Conservation (phyloP, 2,329 filamentous ascomycete genomes). For the Phyllosticta citribraziliensis region DNA sequence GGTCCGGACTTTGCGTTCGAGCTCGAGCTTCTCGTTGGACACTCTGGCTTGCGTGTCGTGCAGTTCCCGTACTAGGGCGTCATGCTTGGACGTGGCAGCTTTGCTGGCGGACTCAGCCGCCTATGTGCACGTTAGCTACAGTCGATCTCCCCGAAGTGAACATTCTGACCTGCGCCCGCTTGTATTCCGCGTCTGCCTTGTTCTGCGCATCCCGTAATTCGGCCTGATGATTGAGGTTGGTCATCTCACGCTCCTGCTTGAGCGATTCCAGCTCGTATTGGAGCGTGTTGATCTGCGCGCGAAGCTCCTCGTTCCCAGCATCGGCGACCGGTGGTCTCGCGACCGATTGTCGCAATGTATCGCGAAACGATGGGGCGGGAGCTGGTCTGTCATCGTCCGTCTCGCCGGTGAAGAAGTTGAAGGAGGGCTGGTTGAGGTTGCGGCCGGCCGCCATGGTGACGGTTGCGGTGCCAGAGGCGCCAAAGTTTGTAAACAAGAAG, state of each 20-base stretch:
- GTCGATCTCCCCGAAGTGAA: background rate
- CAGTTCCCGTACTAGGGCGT: conserved; percentile 44
- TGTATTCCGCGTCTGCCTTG: conserved; percentile 78
- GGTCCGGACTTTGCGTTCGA: conserved; percentile 46
- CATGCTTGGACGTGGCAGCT: conserved; percentile 44
- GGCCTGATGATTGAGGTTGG: conserved; percentile 67
- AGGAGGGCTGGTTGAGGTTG: conserved; percentile 30
- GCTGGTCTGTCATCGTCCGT: conserved; percentile 31
- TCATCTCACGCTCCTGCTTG: conserved; percentile 79
- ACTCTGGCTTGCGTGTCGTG: conserved; percentile 45
- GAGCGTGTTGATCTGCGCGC: conserved; percentile 79
- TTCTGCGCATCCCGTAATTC: conserved; percentile 72
- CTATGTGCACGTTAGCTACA: conserved; percentile 19
- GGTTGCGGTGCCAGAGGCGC: background rate
- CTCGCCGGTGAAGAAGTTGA: conserved; percentile 39
- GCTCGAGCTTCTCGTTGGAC: conserved; percentile 44
- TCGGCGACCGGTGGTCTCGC: conserved; percentile 26
- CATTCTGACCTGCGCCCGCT: conserved; percentile 45
- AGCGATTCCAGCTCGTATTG: conserved; percentile 79
- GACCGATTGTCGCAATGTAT: conserved; percentile 35
- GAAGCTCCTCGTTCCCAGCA: conserved; percentile 61
- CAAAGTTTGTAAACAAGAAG: conserved; percentile 4
- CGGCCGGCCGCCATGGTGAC: conserved; percentile 13
- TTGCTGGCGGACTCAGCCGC: conserved; percentile 43
- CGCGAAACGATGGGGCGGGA: conserved; percentile 25